Evolutionary conservation across 2,329 filamentous ascomycete genomes (phyloP), one percentile per base, ranked within the genome.

Genomic region (Pseudodiploospora longispora): DNA sequence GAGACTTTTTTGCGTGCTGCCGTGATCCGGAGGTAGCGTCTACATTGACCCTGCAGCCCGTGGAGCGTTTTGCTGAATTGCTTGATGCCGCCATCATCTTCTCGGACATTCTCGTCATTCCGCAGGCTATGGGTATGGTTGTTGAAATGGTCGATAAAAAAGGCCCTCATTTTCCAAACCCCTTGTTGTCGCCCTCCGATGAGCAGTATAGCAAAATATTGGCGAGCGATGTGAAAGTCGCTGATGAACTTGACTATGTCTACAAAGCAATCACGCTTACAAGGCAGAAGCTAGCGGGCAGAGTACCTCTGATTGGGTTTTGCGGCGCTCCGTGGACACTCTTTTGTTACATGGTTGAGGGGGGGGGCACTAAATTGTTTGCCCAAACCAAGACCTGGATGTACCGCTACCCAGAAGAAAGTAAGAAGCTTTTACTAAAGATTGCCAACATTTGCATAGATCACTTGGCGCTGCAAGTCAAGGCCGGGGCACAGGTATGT

Each of bases 131-230:
- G 80, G 93, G 93, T 1, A 98, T 98, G 93, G 75, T 76, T n/a
- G 93, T 98, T 29, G 86, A 97, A 65, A 98, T 98, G 93, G 76
- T 97, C 8, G 90, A 96, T 65, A 94, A 93, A 69, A 94, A 95
- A 66, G 93, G 93, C 0, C 93, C 93, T 8, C 87, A 94, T 63
- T 98, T 98, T 64, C 93, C 93, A 0, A 71, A 85, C 38, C 93
- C 93, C 10, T 74, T 98, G 48, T 74, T 77, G 60, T 81, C 77
- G 34, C 91, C 93, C 3, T 75, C 83, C 41, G 90, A 96, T 61
- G 78, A 76, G 50, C 90, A 97, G 67, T 97, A 94, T 68, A 72
- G 72, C 52, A 72, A 84, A 59, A 75, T 97, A 48, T 74, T 97
- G 66, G 72, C 76, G 54, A 80, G 83, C 58, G 59, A 87, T 9